Percentiles rank a stretch among this genome's conserved stretches.
Evolutionary conservation across 1,139 yeast genomes (phyloP).

Genomic region (Barnettozyma hawaiiensis): DNA sequence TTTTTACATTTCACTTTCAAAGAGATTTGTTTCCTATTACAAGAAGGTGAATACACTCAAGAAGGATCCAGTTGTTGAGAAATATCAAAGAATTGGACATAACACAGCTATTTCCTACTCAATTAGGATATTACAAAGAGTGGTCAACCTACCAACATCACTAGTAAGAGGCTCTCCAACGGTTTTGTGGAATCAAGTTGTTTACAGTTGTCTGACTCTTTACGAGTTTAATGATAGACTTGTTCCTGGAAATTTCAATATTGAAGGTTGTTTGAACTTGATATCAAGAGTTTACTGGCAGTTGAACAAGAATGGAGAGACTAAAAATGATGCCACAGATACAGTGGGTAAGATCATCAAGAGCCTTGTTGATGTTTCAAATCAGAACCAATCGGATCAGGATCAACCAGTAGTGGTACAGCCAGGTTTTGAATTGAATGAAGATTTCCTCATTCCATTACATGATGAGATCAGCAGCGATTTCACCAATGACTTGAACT

Average conservation of each 20-base stretch:
- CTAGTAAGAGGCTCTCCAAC: conserved; percentile 47
- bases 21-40: conserved; percentile 30
- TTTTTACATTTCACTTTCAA: conserved; percentile 37
- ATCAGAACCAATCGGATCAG: conserved; percentile 7
- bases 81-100: conserved; percentile 27
- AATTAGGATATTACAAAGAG: conserved; percentile 36
- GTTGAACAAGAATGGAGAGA: conserved; percentile 46
- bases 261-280: conserved; percentile 33
- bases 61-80: conserved; percentile 6
- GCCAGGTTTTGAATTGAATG: conserved; percentile 2
- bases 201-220: conserved; percentile 45
- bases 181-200: conserved; percentile 42
- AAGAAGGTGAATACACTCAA: conserved; percentile 6
- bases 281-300: conserved; percentile 51
- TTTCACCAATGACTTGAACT: conserved; percentile 14
- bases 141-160: conserved; percentile 38
- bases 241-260: conserved; percentile 31
- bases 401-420: conserved; percentile 8
- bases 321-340: conserved; percentile 48
- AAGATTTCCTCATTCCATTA: conserved; percentile 16
- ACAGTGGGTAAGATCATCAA: conserved; percentile 48
- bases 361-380: conserved; percentile 37
- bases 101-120: conserved; percentile 39
- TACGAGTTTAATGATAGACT: conserved; percentile 39
- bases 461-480: conserved; percentile 25